Evolutionary conservation across 192 early-diverging fungal species (phyloP).

Genomic region (Entophlyctis luteolus): DNA sequence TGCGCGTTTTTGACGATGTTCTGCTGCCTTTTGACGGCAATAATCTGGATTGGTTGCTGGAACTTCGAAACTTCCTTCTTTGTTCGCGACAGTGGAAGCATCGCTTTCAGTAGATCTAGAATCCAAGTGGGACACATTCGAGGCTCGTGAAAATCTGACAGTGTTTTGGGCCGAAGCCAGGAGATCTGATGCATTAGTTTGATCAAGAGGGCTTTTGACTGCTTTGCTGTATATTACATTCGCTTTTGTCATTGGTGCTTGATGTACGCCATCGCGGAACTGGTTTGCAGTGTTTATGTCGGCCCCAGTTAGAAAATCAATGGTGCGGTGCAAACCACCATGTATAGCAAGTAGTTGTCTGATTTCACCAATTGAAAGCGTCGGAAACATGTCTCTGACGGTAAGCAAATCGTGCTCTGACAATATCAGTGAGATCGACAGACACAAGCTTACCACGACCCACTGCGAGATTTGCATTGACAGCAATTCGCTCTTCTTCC

Average conservation of each 20-base stretch:
- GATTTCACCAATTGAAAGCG: neutral
- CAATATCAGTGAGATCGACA: neutral
- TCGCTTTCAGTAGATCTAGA: neutral
- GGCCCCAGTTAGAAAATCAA: constrained; percentile 10
- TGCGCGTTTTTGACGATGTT: neutral
- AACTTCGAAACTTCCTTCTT: neutral
- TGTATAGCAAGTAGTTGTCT: constrained; percentile 4
- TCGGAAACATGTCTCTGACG: constrained; percentile 13
- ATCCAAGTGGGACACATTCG: neutral
- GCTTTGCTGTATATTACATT: neutral
- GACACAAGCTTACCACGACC: neutral
- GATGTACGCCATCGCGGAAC: neutral
- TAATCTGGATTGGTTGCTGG: neutral
- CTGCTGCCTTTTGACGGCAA: constrained; percentile 7
- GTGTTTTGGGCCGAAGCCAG: neutral
- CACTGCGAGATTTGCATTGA: neutral
- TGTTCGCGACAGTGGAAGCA: neutral
- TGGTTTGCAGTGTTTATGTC: no score
- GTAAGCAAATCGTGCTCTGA: constrained; percentile 12
- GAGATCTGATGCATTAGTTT: neutral
- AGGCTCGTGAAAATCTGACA: neutral
- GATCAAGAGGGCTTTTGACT: neutral
- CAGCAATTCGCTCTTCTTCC: neutral
- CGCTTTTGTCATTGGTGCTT: neutral
- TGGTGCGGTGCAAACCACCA: constrained; percentile 24